Percentiles rank a stretch among this genome's conserved stretches.
Conservation (phyloP, 2,329 filamentous ascomycete species). For the Paradendryphiella salina region DNA sequence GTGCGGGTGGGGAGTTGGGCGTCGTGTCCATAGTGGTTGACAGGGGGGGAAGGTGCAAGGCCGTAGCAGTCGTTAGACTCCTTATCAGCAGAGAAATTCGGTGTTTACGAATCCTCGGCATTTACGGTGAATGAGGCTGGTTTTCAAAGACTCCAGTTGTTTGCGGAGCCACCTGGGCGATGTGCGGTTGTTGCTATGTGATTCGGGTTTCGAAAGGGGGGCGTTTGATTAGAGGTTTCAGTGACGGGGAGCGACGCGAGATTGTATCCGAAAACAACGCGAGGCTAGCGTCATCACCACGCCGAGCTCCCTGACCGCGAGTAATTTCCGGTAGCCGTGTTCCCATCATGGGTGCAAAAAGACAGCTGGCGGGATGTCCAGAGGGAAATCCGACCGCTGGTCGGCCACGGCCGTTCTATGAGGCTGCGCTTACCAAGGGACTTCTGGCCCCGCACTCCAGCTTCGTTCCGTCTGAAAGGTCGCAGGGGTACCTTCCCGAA, state of each 20-base stretch:
- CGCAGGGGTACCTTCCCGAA: slow-evolving; percentile 10
- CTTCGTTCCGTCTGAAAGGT: neutral
- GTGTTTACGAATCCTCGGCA: slow-evolving; percentile 20
- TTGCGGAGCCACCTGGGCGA: slow-evolving; percentile 25
- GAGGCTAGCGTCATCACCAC: slow-evolving; percentile 27
- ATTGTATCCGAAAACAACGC: slow-evolving; percentile 34
- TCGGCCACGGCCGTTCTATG: neutral
- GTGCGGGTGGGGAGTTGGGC: slow-evolving; percentile 50
- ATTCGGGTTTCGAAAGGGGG: slow-evolving; percentile 20
- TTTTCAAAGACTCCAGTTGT: slow-evolving; percentile 11
- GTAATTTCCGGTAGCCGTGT: slow-evolving; percentile 13
- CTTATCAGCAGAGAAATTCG: slow-evolving; percentile 18
- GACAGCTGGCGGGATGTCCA: neutral
- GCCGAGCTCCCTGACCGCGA: slow-evolving; percentile 7
- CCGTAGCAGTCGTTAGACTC: slow-evolving; percentile 18
- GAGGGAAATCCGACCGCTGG: slow-evolving; percentile 8
- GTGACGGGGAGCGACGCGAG: slow-evolving; percentile 26
- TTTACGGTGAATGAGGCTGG: slow-evolving; percentile 11
- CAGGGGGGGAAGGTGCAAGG: slow-evolving; percentile 17
- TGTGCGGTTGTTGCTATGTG: slow-evolving; percentile 33
- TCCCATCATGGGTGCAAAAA: slow-evolving; percentile 6
- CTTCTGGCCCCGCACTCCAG: slow-evolving; percentile 17
- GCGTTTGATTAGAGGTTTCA: slow-evolving; percentile 36
- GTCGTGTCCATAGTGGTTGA: slow-evolving; percentile 34
- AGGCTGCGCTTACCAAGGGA: neutral